Evolutionary conservation across 768 basidiomycete genomes (phyloP).

Genomic region (Leccinum rimulosum): DNA sequence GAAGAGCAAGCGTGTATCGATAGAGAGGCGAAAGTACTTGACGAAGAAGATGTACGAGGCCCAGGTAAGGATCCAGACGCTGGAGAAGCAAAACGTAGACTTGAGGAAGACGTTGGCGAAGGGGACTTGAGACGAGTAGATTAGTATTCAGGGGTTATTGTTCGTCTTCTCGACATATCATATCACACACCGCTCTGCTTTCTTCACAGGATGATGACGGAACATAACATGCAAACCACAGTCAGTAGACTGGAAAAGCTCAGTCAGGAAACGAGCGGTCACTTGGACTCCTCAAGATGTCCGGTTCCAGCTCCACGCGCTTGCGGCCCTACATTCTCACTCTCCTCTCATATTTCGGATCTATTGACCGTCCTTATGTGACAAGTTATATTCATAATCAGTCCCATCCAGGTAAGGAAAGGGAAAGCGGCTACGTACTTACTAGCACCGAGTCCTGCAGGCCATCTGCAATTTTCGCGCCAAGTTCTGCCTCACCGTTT

Average conservation of each 20-base stretch:
- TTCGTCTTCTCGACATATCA: neutral
- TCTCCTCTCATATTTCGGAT: too few relatives aligned
- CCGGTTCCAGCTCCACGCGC: too few relatives aligned
- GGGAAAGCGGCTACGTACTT: too few relatives aligned
- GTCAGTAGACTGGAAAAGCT: neutral
- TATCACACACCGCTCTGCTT: neutral
- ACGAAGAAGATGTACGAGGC: constrained; percentile 72
- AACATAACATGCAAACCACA: neutral
- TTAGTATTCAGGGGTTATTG: neutral
- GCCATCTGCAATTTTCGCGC: too few relatives aligned
- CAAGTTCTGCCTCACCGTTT: too few relatives aligned
- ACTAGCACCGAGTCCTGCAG: too few relatives aligned
- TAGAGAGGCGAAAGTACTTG: constrained; percentile 62
- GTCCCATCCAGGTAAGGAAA: too few relatives aligned
- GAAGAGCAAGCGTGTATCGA: constrained; percentile 48
- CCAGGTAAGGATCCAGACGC: constrained; percentile 59
- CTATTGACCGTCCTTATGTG: too few relatives aligned
- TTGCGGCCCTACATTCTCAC: too few relatives aligned
- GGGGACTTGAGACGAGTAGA: constrained; percentile 24
- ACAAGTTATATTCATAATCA: too few relatives aligned
- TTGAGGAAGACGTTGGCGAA: constrained; percentile 59
- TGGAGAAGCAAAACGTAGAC: constrained; percentile 71
- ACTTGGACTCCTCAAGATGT: too few relatives aligned
- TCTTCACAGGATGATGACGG: neutral
- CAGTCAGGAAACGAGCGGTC: too few relatives aligned